A percentile compares a stretch with the other conserved stretches of the same genome.
phyloP scores from a whole-genome alignment of 1,284 basidiomycete species.

The Neolentinus lepideus region DNA sequence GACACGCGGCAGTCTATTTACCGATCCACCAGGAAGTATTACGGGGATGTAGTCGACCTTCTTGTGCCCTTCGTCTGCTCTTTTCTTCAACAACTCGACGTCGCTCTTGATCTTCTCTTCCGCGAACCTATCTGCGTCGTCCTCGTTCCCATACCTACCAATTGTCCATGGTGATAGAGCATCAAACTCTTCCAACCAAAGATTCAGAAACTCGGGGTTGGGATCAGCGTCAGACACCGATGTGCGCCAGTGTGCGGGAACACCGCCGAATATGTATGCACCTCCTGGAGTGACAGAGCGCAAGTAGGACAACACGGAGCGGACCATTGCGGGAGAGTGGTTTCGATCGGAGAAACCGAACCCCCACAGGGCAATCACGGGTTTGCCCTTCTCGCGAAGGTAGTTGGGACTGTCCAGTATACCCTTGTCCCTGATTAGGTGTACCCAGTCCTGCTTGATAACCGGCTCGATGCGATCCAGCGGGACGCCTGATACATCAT shows the following conservation, averaged over 20 bases:
- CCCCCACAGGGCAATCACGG: constrained; percentile 68
- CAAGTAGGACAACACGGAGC: constrained; percentile 46
- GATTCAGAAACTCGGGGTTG: constrained; percentile 51
- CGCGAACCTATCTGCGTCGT: constrained; percentile 51
- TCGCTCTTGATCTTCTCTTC: constrained; percentile 55
- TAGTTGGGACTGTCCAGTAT: constrained; percentile 66
- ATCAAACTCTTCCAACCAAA: constrained; percentile 68
- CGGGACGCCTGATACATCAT: constrained; percentile 65
- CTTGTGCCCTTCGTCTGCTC: constrained; percentile 29
- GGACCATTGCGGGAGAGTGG: constrained; percentile 55
- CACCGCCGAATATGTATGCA: constrained; percentile 63
- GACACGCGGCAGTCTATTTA: constrained; percentile 26
- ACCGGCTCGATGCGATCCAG: constrained; percentile 50
- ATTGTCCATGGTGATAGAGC: constrained; percentile 75
- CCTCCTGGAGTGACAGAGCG: constrained; percentile 59
- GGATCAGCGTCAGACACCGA: constrained; percentile 57
- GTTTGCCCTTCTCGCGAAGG: constrained; percentile 54
- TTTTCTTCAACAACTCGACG: constrained; percentile 44
- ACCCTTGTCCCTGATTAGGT: constrained; percentile 52
- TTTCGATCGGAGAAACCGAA: constrained; percentile 57
- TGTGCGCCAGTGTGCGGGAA: constrained; percentile 65
- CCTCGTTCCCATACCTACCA: constrained; percentile 51
- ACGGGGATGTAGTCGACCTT: constrained; percentile 57
- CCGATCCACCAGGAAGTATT: constrained; percentile 68
- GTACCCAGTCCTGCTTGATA: constrained; percentile 60